A percentile compares a stretch with the other conserved stretches of the same genome.
phyloP scores from a whole-genome alignment of 179 eudicot genomes.

The Vitellaria paradoxa region DNA sequence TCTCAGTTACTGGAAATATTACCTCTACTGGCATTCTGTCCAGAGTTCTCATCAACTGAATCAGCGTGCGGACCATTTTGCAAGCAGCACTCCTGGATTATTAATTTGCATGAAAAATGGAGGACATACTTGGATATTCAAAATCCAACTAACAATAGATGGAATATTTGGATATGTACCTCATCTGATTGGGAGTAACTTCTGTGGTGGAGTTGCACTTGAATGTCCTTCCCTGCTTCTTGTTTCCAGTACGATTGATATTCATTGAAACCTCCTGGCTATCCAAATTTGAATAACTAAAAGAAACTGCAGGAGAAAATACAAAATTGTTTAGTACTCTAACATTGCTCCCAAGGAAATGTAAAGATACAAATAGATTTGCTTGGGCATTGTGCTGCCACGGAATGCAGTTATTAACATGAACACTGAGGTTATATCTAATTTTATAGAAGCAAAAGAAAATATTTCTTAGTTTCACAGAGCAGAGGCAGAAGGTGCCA shows the following conservation, averaged over 20 bases:
- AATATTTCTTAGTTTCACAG: not conserved
- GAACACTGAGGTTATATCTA: not conserved
- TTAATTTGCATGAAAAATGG: not conserved
- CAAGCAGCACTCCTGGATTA: slow-evolving; percentile 91
- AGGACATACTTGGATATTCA: not conserved
- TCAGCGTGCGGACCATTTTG: slow-evolving; percentile 87
- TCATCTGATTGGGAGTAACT: slow-evolving; percentile 90
- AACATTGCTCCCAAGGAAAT: not conserved
- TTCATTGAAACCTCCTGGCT: slow-evolving; percentile 91
- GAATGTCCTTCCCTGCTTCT: slow-evolving; percentile 81
- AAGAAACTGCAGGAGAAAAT: slow-evolving; percentile 58
- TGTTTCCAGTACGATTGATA: slow-evolving; percentile 70
- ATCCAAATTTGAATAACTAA: slow-evolving; percentile 69
- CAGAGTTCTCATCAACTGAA: slow-evolving; percentile 93
- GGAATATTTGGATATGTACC: slow-evolving; percentile 29
- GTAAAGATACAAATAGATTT: not conserved
- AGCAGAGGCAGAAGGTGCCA: not conserved
- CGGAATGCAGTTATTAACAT: not conserved
- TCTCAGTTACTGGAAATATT: slow-evolving; percentile 14
- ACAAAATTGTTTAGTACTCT: not conserved
- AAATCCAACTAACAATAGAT: not conserved
- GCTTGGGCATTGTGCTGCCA: not conserved
- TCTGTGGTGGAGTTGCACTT: slow-evolving; percentile 62
- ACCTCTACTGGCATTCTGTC: slow-evolving; percentile 99
- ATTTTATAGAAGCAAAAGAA: not conserved